Conservation (phyloP, 2,329 filamentous ascomycete species). For the Talaromyces sp. region DNA sequence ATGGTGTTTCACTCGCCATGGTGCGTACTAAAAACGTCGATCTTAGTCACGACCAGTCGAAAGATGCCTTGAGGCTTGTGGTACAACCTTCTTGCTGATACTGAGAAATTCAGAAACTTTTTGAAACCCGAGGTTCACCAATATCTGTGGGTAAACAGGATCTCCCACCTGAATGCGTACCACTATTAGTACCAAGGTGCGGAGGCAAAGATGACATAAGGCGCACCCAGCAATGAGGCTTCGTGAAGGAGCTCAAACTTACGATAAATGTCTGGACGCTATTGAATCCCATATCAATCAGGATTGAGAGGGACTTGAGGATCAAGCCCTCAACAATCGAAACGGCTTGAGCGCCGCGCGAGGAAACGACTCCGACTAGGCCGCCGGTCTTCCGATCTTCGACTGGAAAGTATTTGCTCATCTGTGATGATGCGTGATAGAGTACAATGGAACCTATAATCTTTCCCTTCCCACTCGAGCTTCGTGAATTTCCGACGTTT, state of each 20-base stretch:
- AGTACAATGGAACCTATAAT: conserved; percentile 15
- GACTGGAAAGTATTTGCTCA: conserved; percentile 15
- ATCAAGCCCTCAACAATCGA: conserved; percentile 13
- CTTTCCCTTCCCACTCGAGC: neutral
- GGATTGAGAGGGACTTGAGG: conserved; percentile 4
- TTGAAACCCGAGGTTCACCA: conserved; percentile 15
- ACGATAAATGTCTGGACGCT: conserved; percentile 16
- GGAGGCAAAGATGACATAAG: neutral
- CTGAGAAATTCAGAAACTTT: conserved; percentile 17
- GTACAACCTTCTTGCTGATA: conserved; percentile 5
- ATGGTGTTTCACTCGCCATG: neutral
- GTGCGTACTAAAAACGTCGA: neutral
- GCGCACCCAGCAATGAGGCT: neutral
- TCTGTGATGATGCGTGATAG: conserved; percentile 15
- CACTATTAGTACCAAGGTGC: neutral
- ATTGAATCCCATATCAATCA: conserved; percentile 17
- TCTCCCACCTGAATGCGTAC: conserved; percentile 10
- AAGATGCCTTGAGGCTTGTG: neutral
- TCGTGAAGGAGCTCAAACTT: neutral
- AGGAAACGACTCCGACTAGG: conserved; percentile 8
- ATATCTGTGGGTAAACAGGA: conserved; percentile 11
- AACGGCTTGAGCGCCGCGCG: neutral
- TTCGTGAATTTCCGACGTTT: neutral
- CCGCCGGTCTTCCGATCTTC: conserved; percentile 14
- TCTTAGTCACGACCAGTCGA: neutral